Base-by-base conservation (phyloP, 805 yeast species). In the Kluyveromyces wickerhamii region DNA sequence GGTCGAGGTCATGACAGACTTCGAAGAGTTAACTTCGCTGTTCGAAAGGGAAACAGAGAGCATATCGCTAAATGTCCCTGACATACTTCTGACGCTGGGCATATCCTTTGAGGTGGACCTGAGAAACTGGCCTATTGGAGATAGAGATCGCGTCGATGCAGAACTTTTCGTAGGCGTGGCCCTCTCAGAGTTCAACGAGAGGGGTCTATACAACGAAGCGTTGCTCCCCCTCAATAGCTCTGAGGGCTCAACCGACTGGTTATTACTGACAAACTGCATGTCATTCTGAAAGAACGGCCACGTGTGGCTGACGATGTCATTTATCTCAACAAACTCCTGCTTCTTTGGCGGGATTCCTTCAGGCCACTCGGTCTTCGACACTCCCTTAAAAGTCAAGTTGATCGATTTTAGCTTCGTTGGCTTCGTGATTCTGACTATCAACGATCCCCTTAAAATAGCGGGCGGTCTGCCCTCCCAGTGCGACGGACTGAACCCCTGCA, bases 281-380 rank as follows among this genome's bases (percentile, higher is more conserved):
- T 77, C 77, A 27, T 68, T 57, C 13, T 62, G 66, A 66, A 74
- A 89, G 53, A 92, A 86, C 0, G 95, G 92, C 98, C 98, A 92
- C 5, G 82, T 76, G 54, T 89, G 96, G 33, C 74, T 70, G 19
- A 85, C 70, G 16, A 88, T 53, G 34, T 73, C 81, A 41, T 71
- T 72, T 15, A 69, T 56, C 46, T 92, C 98, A 21, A 59, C 56
- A 40, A 72, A 77, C 10, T 77, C 81, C 12, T 66, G 65, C 44
- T 77, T 77, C 52, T 81, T 84, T 0, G 96, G 96, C 0, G 97
- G 97, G 13, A 89, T 88, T 2, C 98, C 98, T 51, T 92, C 96
- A 3, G 96, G 96, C 96, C 96, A 88, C 41, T 88, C 95, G 0
- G 96, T 88, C 44, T 82, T 69, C 23, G 82, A 72, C 2, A 57